These are phyloP conservation scores for Pseudoscleropodium purum DNA, from an alignment of 225 moss, liverwort and hornwort species.

Conservation along the genomic window DNA sequence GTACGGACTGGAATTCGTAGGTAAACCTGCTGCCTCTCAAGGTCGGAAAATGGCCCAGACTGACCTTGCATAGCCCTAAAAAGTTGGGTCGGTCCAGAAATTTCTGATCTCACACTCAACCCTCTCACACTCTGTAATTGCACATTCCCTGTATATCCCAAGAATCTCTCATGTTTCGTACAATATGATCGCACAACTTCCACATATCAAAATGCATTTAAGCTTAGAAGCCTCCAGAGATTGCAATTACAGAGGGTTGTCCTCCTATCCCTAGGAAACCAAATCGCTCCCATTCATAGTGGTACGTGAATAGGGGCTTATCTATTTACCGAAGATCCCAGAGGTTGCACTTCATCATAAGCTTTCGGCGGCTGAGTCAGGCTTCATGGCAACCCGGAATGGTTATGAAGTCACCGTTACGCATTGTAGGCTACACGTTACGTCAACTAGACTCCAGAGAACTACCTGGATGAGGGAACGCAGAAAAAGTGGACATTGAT, in stretches of 20 bases:
- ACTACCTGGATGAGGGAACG: background rate
- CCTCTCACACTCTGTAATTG: background rate
- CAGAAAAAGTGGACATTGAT: background rate
- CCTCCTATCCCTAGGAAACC: background rate
- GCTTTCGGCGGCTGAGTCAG: background rate
- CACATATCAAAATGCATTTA: background rate
- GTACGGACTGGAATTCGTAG: background rate
- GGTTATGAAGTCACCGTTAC: background rate
- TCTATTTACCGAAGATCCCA: background rate
- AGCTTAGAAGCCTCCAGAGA: background rate
- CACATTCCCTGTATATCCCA: background rate
- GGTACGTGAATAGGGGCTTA: no score
- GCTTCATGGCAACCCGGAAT: background rate
- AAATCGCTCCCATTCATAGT: background rate
- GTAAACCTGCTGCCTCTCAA: background rate
- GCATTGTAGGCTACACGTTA: background rate
- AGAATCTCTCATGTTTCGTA: background rate
- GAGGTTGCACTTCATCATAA: background rate
- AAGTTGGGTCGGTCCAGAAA: background rate
- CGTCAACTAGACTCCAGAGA: background rate
- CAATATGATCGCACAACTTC: background rate
- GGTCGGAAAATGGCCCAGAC: background rate
- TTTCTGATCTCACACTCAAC: background rate
- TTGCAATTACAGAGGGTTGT: background rate
- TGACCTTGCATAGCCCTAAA: background rate